phyloP scores from a whole-genome alignment of 106 monocot genomes.

The Dendrobium catenatum region DNA sequence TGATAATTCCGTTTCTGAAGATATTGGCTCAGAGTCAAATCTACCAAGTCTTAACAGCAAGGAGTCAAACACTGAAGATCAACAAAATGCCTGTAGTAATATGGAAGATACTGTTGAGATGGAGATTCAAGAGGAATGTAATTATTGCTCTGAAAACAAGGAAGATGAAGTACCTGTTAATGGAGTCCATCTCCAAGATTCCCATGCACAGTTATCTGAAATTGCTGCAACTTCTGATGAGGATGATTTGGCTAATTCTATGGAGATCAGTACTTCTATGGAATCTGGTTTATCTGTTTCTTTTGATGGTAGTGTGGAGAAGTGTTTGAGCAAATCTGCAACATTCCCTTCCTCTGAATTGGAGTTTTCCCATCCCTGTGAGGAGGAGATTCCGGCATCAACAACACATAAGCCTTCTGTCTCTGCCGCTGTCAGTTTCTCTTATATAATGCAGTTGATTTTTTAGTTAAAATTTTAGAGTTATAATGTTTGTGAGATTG shows the following conservation, averaged over 20 bases:
- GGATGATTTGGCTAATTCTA: not conserved
- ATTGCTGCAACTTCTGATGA: not conserved
- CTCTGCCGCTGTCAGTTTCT: not conserved
- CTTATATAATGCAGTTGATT: not conserved
- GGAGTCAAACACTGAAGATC: not conserved
- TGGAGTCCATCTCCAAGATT: not conserved
- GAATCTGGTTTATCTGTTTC: not conserved
- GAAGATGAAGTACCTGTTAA: not conserved
- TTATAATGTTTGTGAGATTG: too few species aligned
- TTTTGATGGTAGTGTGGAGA: not conserved
- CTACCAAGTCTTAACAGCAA: not conserved
- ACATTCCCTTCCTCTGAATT: not conserved
- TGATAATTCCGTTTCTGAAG: not conserved
- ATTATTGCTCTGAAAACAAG: not conserved
- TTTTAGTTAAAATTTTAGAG: not conserved
- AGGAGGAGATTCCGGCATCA: not conserved
- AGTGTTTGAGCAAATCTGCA: not conserved
- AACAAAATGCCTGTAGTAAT: not conserved
- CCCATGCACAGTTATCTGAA: not conserved
- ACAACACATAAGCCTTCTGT: not conserved
- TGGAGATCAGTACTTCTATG: not conserved
- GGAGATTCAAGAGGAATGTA: not conserved
- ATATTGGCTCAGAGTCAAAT: not conserved
- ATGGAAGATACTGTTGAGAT: not conserved
- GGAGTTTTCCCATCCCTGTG: not conserved